Base-by-base conservation (phyloP, 495 filamentous ascomycete genomes). In the Recurvomyces mirabilis region DNA sequence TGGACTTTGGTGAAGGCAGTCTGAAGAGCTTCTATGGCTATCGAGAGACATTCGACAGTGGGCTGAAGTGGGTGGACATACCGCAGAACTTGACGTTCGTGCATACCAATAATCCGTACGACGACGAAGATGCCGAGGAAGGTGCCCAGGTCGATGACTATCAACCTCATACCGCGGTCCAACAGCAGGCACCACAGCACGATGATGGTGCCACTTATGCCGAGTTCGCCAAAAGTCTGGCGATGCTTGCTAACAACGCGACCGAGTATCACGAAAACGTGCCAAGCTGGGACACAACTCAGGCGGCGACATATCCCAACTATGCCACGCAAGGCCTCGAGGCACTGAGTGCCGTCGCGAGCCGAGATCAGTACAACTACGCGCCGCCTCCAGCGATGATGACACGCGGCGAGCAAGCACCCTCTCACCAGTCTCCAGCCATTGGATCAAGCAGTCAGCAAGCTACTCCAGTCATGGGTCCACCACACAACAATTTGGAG, bases 11-110 rank as follows among this genome's bases (percentile, higher is more conserved):
- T 5, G 60, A 60, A 12, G 63, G 61, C 43, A 66, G 60, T 43
- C 60, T 82, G 43, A 72, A 71, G 39, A 72, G 74, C n/a, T 82
- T 81, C 55, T 82, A 79, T 55, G 75, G 73, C 23, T 82, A 82
- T 56, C 77, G 73, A 55, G 76, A 82, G 55, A 79, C 77, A 2
- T 82, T 82, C 52, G 68, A 71, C 41, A 67, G 73, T 45, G 66
- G 73, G 49, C 75, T 68, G 32, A 63, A 73, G 4, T 82, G 78
- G 78, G 60, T 82, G 19, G 73, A 79, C 46, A 68, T 81, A 36
- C 78, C 78, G 5, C 75, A 73, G 51, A 61, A 74, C 11, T 31
- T 82, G 14, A 75, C 75, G n/a, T 82, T 81, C 47, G 68, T 77
- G 51, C 68, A 81, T 51, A 74, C 74, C 32, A 69, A 68, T 25